Base-by-base conservation (phyloP, 2,329 filamentous ascomycete species). In the Nemania sp. region DNA sequence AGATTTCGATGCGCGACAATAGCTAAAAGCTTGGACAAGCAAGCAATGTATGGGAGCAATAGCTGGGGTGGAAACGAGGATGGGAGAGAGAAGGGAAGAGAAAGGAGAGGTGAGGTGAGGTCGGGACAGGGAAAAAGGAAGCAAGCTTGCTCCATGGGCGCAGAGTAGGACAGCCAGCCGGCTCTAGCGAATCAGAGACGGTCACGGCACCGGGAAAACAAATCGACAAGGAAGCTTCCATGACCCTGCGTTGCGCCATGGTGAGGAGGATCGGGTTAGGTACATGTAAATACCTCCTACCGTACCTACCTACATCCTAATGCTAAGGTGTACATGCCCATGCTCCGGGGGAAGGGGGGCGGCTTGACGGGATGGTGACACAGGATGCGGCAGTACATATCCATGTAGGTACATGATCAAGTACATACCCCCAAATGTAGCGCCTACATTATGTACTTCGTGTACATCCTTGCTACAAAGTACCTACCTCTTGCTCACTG, bases 151-250 rank as follows among this genome's bases (percentile, higher is more conserved):
- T 66, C 66, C 67, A 69, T 67, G 61, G 60, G 66, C 63, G 55
- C 52, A 62, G 57, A 65, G 69, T 68, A 67, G 67, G 60, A 68
- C 66, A 56, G 54, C 18, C 49, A 21, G 25, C 12, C 21, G 25
- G 25, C n/a, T 29, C 25, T 29, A 61, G 60, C 70, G 68, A 72
- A 72, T 72, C 68, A 71, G 68, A 66, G 54, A 61, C 54, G 10
- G 39, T 61, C 45, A 55, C 66, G 68, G 68, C 55, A 60, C 68
- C 68, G 67, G 69, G 69, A 71, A 69, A 71, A 71, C 65, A 69
- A n/a, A 68, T 67, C 35, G 59, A 18, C 46, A 57, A 65, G 48
- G 50, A 59, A 54, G 52, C 51, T 62, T 54, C 50, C 37, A 57
- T 55, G 52, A 21, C n/a, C 39, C 55, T 42, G 55, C 29, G 35